These are phyloP conservation scores for Parasarocladium wereldwijsianum DNA, from an alignment of 2,329 filamentous ascomycete genomes.

Conservation along the genomic window DNA sequence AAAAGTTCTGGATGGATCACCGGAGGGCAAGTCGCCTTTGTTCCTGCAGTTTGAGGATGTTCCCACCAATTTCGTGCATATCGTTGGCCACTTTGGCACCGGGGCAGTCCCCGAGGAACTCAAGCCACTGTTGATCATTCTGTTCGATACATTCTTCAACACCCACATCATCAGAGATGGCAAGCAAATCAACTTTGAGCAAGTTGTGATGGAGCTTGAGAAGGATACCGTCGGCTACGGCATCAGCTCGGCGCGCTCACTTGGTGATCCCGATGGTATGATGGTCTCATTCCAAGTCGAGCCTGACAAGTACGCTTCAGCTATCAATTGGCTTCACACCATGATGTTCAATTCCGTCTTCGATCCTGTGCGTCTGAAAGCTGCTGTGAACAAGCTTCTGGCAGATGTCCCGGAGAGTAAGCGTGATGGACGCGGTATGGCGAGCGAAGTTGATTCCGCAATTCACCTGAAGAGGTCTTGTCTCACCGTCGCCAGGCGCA, in stretches of 20 bases:
- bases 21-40: conserved; percentile 47
- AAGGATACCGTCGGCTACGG: conserved; percentile 77
- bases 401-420: conserved; percentile 89
- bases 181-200: conserved; percentile 69
- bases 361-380: conserved; percentile 50
- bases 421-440: conserved; percentile 62
- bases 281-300: conserved; percentile 76
- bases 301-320: conserved; percentile 68
- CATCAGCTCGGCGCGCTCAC: conserved; percentile 50
- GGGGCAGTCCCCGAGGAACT: conserved; percentile 62
- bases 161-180: conserved; percentile 70
- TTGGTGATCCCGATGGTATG: conserved; percentile 72
- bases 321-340: conserved; percentile 71
- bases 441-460: conserved; percentile 54
- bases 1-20: conserved; percentile 56
- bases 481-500: conserved; percentile 61
- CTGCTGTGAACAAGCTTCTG: conserved; percentile 63
- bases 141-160: conserved; percentile 88
- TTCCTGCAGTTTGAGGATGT: conserved; percentile 98
- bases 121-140: conserved; percentile 72
- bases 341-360: conserved; percentile 85
- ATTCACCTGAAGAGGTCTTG: conserved; percentile 69
- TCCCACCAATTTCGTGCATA: conserved; percentile 79
- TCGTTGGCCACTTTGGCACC: conserved; percentile 70
- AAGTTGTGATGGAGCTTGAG: conserved; percentile 83